Percentiles rank a stretch among this genome's conserved stretches.
Evolutionary conservation across 2,329 filamentous ascomycete species (phyloP).

Genomic region (Stagonosporopsis rhizophila): DNA sequence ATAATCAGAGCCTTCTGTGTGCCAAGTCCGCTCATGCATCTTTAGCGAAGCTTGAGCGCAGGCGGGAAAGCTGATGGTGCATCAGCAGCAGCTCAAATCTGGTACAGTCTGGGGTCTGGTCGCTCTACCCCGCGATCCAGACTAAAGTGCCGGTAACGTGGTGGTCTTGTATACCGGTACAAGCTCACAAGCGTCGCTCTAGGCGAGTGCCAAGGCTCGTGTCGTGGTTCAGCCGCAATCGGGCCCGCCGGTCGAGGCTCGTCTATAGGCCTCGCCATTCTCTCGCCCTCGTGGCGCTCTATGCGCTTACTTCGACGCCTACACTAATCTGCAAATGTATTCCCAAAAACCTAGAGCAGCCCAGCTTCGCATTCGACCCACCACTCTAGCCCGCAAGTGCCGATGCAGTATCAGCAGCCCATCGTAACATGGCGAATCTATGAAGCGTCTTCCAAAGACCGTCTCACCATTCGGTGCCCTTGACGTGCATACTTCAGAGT

Average conservation of each 20-base stretch:
- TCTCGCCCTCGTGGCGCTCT: neutral
- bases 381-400: neutral
- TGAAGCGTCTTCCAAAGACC: neutral
- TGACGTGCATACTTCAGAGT: neutral
- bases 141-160: neutral
- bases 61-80: neutral
- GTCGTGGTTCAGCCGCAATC: neutral
- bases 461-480: neutral
- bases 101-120: neutral
- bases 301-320: neutral
- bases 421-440: neutral
- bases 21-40: neutral
- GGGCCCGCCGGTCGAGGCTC: neutral
- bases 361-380: neutral
- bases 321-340: neutral
- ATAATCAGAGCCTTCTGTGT: neutral
- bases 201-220: neutral
- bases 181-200: neutral
- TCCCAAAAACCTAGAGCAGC: neutral
- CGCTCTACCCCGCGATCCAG: neutral
- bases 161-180: neutral
- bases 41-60: neutral
- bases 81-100: neutral
- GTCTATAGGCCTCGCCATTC: neutral
- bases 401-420: neutral